Evolutionary conservation across 2,329 filamentous ascomycete species (phyloP).

Genomic region (Bertia moriformis): DNA sequence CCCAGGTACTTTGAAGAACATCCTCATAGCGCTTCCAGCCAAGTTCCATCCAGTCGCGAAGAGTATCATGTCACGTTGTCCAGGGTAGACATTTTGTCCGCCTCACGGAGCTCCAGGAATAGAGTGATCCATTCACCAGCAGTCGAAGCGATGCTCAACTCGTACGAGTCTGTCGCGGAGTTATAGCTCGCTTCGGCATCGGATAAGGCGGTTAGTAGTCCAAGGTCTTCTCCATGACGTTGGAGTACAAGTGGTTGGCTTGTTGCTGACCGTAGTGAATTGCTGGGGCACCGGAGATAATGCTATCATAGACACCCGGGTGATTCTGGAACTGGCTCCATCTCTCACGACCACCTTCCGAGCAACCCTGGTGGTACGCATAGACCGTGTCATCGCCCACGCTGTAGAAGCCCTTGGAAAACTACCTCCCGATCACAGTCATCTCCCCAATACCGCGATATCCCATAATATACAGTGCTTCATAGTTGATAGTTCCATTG

Average conservation of each 20-base stretch:
- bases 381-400: slow-evolving; percentile 15
- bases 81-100: slow-evolving; percentile 14
- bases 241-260: slow-evolving; percentile 22
- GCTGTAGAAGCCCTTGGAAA: slow-evolving; percentile 24
- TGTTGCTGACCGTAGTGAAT: slow-evolving; percentile 29
- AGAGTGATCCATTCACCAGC: slow-evolving; percentile 20
- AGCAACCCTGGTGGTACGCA: slow-evolving; percentile 37
- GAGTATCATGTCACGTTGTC: slow-evolving; percentile 33
- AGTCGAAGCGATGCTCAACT: slow-evolving; percentile 12
- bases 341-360: slow-evolving; percentile 32
- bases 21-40: slow-evolving; percentile 31
- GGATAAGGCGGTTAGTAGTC: slow-evolving; percentile 22
- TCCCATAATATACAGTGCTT: slow-evolving; percentile 16
- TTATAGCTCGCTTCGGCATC: slow-evolving; percentile 19
- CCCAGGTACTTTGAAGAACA: slow-evolving; percentile 30
- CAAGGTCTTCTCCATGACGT: slow-evolving; percentile 20
- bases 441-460: slow-evolving; percentile 20
- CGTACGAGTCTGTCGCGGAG: slow-evolving; percentile 13
- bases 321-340: slow-evolving; percentile 34
- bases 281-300: slow-evolving; percentile 27
- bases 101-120: slow-evolving; percentile 9
- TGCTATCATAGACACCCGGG: slow-evolving; percentile 29
- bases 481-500: slow-evolving; percentile 21
- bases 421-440: slow-evolving; percentile 23
- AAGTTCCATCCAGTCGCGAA: slow-evolving; percentile 32